A percentile compares a stretch with the other conserved stretches of the same genome.
Conservation (phyloP, 2,329 filamentous ascomycete species). For the Pestalotiopsis sp. region DNA sequence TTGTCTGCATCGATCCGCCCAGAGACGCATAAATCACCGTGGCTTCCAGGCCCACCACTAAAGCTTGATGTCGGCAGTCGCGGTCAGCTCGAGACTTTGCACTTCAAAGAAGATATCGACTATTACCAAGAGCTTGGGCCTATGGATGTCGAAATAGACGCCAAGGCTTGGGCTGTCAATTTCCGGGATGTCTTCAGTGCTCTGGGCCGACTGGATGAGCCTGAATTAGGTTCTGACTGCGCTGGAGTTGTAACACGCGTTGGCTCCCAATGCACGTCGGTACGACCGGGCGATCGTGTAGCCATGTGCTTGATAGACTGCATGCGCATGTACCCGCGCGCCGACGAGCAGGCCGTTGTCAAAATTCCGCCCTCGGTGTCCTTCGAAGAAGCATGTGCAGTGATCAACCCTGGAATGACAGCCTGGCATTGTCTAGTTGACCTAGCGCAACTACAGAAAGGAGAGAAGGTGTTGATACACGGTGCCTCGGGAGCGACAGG, state of each 20-base stretch:
- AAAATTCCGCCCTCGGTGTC: not conserved
- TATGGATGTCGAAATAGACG: constrained; percentile 1
- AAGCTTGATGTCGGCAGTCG: not conserved
- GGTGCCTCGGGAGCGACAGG: constrained; percentile 11
- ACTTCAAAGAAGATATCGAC: constrained; percentile 4
- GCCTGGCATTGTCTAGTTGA: constrained; percentile 24
- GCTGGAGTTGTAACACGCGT: constrained; percentile 12
- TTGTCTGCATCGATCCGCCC: not conserved
- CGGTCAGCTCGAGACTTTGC: constrained; percentile 4
- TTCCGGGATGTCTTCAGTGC: constrained; percentile 7
- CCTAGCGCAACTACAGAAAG: not conserved
- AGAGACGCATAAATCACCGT: not conserved
- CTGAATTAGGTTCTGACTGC: not conserved
- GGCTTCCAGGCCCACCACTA: not conserved
- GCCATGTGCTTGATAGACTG: constrained; percentile 17
- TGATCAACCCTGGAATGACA: constrained; percentile 16
- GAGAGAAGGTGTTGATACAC: constrained; percentile 14
- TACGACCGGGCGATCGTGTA: constrained; percentile 21
- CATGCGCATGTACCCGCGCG: constrained; percentile 24
- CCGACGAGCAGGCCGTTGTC: not conserved
- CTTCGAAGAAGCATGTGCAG: not conserved
- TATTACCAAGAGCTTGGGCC: not conserved
- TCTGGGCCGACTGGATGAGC: constrained; percentile 2
- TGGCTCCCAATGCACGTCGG: constrained; percentile 26
- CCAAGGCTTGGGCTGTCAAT: constrained; percentile 2